Evolutionary conservation across 495 filamentous ascomycete species (phyloP).

Genomic region (Aspergillus bridgeri): DNA sequence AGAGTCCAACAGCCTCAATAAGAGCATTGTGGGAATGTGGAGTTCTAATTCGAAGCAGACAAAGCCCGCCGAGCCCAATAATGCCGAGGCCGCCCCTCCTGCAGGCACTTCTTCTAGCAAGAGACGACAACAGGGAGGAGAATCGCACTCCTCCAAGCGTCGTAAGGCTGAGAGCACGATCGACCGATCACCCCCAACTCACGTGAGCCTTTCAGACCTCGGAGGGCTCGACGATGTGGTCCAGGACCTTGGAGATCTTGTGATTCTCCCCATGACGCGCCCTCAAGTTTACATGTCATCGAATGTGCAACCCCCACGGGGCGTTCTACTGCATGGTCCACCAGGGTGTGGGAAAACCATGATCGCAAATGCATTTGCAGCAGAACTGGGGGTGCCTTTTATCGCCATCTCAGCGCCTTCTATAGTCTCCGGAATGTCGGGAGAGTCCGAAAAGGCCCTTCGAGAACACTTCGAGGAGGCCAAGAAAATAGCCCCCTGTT

Average conservation of each 20-base stretch:
- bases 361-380: conserved; percentile 87
- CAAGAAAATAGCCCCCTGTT: conserved; percentile 78
- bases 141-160: conserved; percentile 60
- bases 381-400: conserved; percentile 79
- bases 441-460: conserved; percentile 92
- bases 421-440: conserved; percentile 90
- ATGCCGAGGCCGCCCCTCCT: conserved; percentile 16
- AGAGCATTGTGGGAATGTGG: conserved; percentile 69
- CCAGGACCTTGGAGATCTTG: conserved; percentile 69
- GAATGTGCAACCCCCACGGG: conserved; percentile 71
- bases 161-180: conserved; percentile 54
- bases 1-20: conserved; percentile 71
- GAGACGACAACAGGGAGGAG: conserved; percentile 59
- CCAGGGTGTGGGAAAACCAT: conserved; percentile 96
- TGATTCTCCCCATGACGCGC: conserved; percentile 76
- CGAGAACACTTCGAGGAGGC: conserved; percentile 89
- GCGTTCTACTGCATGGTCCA: conserved; percentile 86
- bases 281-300: conserved; percentile 61
- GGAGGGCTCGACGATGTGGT: conserved; percentile 83
- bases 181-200: conserved; percentile 69
- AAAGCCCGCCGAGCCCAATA: conserved; percentile 31
- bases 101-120: conserved; percentile 31
- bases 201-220: conserved; percentile 73
- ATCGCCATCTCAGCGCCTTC: conserved; percentile 87
- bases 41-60: conserved; percentile 40